Percentiles rank a stretch among this genome's conserved stretches.
These are phyloP conservation scores for Schoenoplectus tabernaemontani DNA, from an alignment of 202 grass and related monocot genomes.

Conservation along the genomic window DNA sequence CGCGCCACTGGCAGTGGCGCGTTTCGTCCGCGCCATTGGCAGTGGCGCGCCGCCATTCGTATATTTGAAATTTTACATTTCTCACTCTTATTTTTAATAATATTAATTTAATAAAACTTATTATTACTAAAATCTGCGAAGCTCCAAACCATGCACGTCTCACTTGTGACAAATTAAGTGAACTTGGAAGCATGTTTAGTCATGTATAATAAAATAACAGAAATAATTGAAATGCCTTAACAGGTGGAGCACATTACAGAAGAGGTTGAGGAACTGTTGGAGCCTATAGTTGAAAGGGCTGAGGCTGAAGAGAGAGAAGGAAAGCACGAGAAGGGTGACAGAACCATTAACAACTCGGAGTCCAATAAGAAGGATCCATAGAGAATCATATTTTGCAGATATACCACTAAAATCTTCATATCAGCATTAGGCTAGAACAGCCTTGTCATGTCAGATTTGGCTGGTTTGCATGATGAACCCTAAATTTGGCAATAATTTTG, in stretches of 20 bases:
- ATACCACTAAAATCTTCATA: not conserved
- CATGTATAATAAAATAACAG: not conserved
- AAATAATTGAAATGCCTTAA: not conserved
- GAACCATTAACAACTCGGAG: not conserved
- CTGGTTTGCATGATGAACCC: not conserved
- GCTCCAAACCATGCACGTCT: too few relatives aligned
- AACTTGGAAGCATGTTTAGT: not conserved
- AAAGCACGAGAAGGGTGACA: not conserved
- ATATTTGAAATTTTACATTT: too few relatives aligned
- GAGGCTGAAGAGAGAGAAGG: not conserved
- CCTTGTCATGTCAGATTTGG: not conserved
- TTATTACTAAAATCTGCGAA: too few relatives aligned
- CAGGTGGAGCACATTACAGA: conserved; percentile 11
- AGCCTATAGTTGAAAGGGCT: not conserved
- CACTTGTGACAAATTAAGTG: too few relatives aligned
- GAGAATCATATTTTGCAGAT: not conserved
- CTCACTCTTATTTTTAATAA: too few relatives aligned
- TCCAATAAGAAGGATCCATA: not conserved
- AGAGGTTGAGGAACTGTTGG: not conserved
- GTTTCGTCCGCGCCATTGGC: too few relatives aligned
- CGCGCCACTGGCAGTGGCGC: too few relatives aligned
- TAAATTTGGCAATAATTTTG: not conserved
- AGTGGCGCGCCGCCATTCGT: too few relatives aligned
- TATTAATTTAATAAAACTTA: too few relatives aligned
- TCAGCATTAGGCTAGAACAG: not conserved